Evolutionary conservation across 768 basidiomycete species (phyloP), one percentile per base, ranked within the genome.

Genomic region (Suillus discolor): DNA sequence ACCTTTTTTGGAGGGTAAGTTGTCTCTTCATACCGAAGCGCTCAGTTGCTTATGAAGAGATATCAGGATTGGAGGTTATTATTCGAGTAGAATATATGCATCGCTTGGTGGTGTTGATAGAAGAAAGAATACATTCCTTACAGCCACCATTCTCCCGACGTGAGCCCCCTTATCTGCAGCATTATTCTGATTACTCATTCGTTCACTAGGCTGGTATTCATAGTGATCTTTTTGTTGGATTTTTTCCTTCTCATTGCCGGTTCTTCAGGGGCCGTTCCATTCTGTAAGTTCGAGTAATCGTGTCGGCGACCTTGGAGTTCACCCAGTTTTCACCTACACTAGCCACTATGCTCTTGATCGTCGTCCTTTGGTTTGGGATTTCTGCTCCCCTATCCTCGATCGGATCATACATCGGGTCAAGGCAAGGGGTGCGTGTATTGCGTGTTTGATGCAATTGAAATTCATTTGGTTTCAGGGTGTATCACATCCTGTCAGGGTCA

Each of bases 221-320:
- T 85, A 25, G 73, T 94, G 64, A 89, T 98, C 59, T 96, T 96
- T 79, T 75, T 96, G n/a, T 85, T 99, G 65, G 93, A 99, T 73
- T 82, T 97, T 38, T 93, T 96, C 83, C 87, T 99, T 28, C 80
- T 98, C 64, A 79, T 84, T 3, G 90, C 92, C 18, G 89, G 89
- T 4, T 96, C 96, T 2, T 97, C 96, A 6, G 97, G 97, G 11
- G 97, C 97, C 13, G 94, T 99, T 51, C 97, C 97, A 4, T 97
- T 98, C 75, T 94, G 96, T 88, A 70, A 63, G 81, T 75, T 7
- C 49, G 18, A 16, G 51, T 38, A 13, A n/a, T 18, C 39, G 41
- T 44, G n/a, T 6, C 4, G 49, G n/a, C 44, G 11, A 20, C 12
- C 25, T 28, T 64, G 23, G 39, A 51, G 20, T 23, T 71, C 18